These are phyloP conservation scores for Oemleria cerasiformis DNA, from an alignment of 306 rosid genomes.

Conservation along the genomic window DNA sequence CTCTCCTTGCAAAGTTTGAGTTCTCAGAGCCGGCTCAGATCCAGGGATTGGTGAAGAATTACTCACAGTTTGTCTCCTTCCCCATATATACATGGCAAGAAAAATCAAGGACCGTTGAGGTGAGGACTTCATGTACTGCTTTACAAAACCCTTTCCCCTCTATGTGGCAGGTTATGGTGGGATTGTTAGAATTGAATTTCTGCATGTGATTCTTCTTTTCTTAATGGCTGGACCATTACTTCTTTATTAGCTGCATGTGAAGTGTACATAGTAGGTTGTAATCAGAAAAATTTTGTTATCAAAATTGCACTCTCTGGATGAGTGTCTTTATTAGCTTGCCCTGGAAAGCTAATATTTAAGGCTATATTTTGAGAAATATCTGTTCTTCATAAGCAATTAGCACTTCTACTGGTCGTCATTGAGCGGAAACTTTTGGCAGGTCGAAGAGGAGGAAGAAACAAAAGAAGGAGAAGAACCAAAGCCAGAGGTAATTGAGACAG, in stretches of 20 bases:
- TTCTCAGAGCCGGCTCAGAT: slow-evolving; percentile 80
- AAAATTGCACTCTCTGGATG: not conserved
- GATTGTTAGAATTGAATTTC: not conserved
- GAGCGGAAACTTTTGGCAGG: slow-evolving; percentile 47
- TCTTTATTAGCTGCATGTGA: not conserved
- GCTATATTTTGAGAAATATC: not conserved
- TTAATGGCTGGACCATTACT: not conserved
- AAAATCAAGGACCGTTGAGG: slow-evolving; percentile 91
- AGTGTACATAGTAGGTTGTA: not conserved
- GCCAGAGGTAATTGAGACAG: slow-evolving; percentile 54
- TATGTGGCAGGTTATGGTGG: slow-evolving; percentile 6
- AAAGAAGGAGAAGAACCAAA: slow-evolving; percentile 88
- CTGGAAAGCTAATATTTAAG: not conserved
- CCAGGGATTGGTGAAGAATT: slow-evolving; percentile 92
- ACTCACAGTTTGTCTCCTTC: slow-evolving; percentile 97
- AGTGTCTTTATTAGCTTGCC: no score
- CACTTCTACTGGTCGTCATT: not conserved
- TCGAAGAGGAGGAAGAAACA: slow-evolving; percentile 95
- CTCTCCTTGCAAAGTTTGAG: slow-evolving; percentile 63
- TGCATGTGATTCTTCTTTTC: not conserved
- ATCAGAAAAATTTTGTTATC: not conserved
- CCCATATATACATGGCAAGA: slow-evolving; percentile 98
- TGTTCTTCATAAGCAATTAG: not conserved
- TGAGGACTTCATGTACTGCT: slow-evolving; percentile 21
- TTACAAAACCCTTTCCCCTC: not conserved